Evolutionary conservation across 1,284 basidiomycete species (phyloP), one percentile per base, ranked within the genome.

Genomic region (Peniophora sp.): DNA sequence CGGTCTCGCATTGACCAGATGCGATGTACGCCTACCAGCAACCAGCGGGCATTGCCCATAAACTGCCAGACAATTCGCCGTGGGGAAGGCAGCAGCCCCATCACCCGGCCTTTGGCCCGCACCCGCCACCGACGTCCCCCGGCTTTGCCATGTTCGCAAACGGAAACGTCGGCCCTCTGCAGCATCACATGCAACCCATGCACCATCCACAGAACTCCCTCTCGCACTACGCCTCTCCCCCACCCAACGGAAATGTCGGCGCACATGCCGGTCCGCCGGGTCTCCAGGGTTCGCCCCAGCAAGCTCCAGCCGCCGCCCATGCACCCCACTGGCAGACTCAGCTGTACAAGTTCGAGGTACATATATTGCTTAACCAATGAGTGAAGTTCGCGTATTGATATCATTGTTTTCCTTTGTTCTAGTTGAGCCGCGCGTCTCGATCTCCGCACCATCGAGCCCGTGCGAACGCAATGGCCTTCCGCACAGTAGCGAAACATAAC

Each of bases 21-120:
- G 75, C 72, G 56, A 88, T 88, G 85, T 88, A 85, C 70, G 88
- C 84, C 68, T 74, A 85, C 61, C 84, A 86, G 64, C 85, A 85
- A 66, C 88, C 85, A 55, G 85, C 85, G 61, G 83, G 80, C 65
- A 80, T 88, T 62, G 71, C 76, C 56, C 85, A 84, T 73, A 87
- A 88, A 64, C 74, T 86, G 57, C 69, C 85, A 63, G 84, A 88
- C 68, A 83, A 83, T 68, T 74, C 77, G 22, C 74, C 81, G 48
- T 88, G 85, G 85, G 67, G 73, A 37, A 73, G 82, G 41, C 68
- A 73, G 36, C 55, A 62, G 24, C 83, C 83, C 59, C 47, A 39
- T 32, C 81, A 83, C 55, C 75, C 76, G 36, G 76, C 75, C 43
- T 75, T 81, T 55, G 79, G 78, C 15, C 78, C 81, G 32, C 76